Conservation (phyloP, 768 basidiomycete genomes). For the Tremella fuciformis region DNA sequence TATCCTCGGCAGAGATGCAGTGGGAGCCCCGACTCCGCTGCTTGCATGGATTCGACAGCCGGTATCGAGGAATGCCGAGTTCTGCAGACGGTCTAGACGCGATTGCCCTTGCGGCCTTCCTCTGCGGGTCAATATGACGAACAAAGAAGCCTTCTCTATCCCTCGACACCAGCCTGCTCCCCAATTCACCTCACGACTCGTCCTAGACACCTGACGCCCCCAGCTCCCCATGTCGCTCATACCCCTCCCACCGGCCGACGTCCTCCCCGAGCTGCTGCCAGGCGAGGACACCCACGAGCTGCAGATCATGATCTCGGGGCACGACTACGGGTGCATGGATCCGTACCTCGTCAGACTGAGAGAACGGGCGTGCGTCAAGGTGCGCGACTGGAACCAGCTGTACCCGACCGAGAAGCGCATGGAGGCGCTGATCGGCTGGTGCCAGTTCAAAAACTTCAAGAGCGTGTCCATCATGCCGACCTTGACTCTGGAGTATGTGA, state of each 20-base stretch:
- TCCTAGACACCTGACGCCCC: too few species aligned
- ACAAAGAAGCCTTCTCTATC: too few species aligned
- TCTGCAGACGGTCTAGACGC: too few species aligned
- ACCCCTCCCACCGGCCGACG: neutral
- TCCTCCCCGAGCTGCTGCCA: neutral
- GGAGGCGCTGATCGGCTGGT: neutral
- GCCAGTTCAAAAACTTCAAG: neutral
- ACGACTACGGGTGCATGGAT: constrained; percentile 34
- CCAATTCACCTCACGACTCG: too few species aligned
- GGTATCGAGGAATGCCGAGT: too few species aligned
- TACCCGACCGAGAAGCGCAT: constrained; percentile 22
- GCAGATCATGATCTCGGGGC: constrained; percentile 5
- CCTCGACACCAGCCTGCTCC: too few species aligned
- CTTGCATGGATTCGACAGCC: too few species aligned
- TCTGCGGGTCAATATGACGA: too few species aligned
- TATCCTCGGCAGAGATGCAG: too few species aligned
- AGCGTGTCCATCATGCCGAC: neutral
- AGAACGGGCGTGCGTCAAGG: constrained; percentile 14
- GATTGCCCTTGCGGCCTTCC: too few species aligned
- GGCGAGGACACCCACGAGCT: constrained; percentile 1
- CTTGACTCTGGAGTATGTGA: neutral
- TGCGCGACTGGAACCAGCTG: constrained; percentile 30
- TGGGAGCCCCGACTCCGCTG: too few species aligned
- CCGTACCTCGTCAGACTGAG: constrained; percentile 22
- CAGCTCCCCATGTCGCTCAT: neutral